These are phyloP conservation scores for Cladosporium velox DNA, from an alignment of 2,329 filamentous ascomycete species.

Conservation along the genomic window DNA sequence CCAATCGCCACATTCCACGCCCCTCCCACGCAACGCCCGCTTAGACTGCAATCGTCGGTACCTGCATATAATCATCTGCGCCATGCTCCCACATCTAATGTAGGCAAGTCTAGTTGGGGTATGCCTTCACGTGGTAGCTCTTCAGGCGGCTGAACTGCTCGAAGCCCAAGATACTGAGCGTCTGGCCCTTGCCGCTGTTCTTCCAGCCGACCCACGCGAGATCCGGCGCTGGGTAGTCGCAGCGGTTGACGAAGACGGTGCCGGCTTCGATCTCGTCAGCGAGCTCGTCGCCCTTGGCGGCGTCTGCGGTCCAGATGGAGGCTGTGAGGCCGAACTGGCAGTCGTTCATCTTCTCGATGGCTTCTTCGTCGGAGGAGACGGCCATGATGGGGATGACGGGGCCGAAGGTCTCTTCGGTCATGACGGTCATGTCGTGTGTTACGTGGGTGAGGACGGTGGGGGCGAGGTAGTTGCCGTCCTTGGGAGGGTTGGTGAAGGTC, in stretches of 20 bases:
- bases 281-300: constrained; percentile 71
- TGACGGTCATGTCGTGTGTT: constrained; percentile 80
- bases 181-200: constrained; percentile 90
- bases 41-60: neutral
- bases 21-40: constrained; percentile 18
- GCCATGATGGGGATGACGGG: constrained; percentile 90
- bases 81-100: neutral
- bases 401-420: constrained; percentile 94
- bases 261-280: constrained; percentile 83
- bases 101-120: constrained; percentile 51
- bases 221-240: constrained; percentile 84
- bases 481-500: constrained; percentile 70
- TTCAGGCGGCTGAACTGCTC: constrained; percentile 96
- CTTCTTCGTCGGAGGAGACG: constrained; percentile 78
- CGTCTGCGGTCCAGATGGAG: constrained; percentile 96
- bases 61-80: constrained; percentile 3
- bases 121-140: constrained; percentile 90
- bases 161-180: constrained; percentile 85
- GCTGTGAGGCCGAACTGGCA: constrained; percentile 92
- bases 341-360: constrained; percentile 86
- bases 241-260: constrained; percentile 93
- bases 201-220: constrained; percentile 78
- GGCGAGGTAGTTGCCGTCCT: constrained; percentile 84
- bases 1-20: constrained; percentile 19
- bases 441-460: constrained; percentile 81